Evolutionary conservation across 768 basidiomycete genomes (phyloP).

Genomic region (Pleurotus platypus): DNA sequence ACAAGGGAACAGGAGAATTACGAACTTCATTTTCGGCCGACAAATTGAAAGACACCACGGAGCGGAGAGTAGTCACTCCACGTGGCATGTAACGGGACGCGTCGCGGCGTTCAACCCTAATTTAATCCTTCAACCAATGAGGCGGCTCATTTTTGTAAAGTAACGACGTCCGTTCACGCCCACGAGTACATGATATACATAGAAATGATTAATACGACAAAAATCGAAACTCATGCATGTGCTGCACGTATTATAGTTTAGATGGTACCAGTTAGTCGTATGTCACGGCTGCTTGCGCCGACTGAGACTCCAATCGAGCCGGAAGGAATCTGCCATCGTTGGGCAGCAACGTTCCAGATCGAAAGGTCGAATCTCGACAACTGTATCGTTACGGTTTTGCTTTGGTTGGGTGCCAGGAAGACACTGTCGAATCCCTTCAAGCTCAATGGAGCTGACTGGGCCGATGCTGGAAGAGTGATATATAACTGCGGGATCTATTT

Average conservation of each 20-base stretch:
- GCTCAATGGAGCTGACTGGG: constrained; percentile 43
- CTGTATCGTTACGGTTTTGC: constrained; percentile 40
- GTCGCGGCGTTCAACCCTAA: too few relatives aligned
- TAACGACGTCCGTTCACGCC: too few relatives aligned
- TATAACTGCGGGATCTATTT: constrained; percentile 54
- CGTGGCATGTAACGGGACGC: too few relatives aligned
- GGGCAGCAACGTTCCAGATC: constrained; percentile 49
- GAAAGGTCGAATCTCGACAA: constrained; percentile 50
- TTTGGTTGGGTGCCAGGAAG: constrained; percentile 39
- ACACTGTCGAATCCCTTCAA: constrained; percentile 58
- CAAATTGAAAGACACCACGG: too few relatives aligned
- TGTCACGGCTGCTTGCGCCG: constrained; percentile 50
- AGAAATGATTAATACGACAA: too few relatives aligned
- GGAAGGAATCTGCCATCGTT: constrained; percentile 52
- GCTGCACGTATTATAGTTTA: not conserved
- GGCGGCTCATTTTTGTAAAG: too few relatives aligned
- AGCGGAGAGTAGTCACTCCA: too few relatives aligned
- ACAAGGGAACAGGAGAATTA: not conserved
- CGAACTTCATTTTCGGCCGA: constrained; percentile 6
- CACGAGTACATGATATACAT: too few relatives aligned
- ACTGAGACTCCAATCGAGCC: constrained; percentile 44
- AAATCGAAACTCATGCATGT: too few relatives aligned
- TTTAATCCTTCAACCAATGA: too few relatives aligned
- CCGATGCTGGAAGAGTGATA: constrained; percentile 42
- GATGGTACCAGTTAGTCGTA: constrained; percentile 39